Percentiles rank a stretch among this genome's conserved stretches.
phyloP scores from a whole-genome alignment of 2,329 filamentous ascomycete species.

The Colletotrichum aenigma region DNA sequence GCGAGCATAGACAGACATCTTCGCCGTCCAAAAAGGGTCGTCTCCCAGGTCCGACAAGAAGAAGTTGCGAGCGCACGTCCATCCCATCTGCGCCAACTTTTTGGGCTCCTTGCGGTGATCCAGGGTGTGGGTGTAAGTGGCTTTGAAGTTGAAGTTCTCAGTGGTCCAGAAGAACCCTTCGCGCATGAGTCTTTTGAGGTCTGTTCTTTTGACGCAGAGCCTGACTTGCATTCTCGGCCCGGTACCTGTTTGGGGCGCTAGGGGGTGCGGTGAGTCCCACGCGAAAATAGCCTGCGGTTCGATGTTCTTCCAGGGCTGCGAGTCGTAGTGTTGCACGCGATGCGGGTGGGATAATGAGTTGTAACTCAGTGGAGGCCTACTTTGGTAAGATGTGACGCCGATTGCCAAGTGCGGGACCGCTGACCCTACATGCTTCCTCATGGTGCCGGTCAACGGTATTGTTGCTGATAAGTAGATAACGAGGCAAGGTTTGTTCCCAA shows the following conservation, averaged over 20 bases:
- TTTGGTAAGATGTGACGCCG: background rate
- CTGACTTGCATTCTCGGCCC: background rate
- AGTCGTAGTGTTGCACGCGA: background rate
- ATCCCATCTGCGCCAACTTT: fast-evolving
- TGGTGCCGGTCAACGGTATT: background rate
- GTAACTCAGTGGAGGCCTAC: background rate
- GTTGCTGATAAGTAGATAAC: fast-evolving
- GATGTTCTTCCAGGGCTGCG: background rate
- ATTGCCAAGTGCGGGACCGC: background rate
- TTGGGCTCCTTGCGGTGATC: background rate
- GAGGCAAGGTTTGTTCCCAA: background rate
- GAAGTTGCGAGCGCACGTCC: background rate
- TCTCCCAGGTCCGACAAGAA: background rate
- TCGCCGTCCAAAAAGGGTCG: background rate
- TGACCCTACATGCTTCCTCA: background rate
- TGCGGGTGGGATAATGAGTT: background rate
- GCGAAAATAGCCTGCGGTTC: background rate
- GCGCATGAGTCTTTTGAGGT: background rate
- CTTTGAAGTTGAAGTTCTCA: background rate
- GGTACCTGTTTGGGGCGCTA: no score
- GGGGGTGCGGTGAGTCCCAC: background rate
- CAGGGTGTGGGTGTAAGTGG: background rate
- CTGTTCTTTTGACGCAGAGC: background rate
- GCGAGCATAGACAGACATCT: background rate
- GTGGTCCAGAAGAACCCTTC: background rate